Evolutionary conservation across 331 rosid species (phyloP), one percentile per base, ranked within the genome.

Genomic region (Cydonia oblonga): DNA sequence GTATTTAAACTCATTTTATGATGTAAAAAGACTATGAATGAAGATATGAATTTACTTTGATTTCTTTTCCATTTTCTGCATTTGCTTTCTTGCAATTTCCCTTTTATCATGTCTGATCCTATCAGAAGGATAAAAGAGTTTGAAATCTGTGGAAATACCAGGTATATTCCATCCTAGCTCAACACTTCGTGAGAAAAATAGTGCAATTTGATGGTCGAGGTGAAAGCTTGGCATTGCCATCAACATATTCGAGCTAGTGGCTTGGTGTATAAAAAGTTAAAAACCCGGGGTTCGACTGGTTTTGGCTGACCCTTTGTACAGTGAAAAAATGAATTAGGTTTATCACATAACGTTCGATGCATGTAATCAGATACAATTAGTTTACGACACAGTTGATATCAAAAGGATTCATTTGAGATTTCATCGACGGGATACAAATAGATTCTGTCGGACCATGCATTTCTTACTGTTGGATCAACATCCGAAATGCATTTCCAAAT

Each of bases 381-480:
- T 14, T n/a, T 53, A 19, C 11, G 23, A 18, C 52, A 16, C 65
- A 57, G 33, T 10, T 13, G 64, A 16, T 24, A 6, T 84, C 80
- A 74, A 72, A 42, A 35, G 60, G 71, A 63, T 28, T 54, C 70
- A 2, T 72, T 24, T 63, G 86, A 78, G 35, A 71, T 68, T 30
- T 75, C 74, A 66, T 78, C 73, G 59, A 83, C 46, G 12, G 96
- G 91, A 79, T 85, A 92, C 75, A 74, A 24, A 79, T 83, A 81
- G 80, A 86, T 86, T 81, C 82, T 85, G 72, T 92, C 89, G 4
- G 90, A 85, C 92, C 96, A 87, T 63, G 88, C 85, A 78, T 62
- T 79, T 60, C 13, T 16, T 29, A 65, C 75, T 14, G 61, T 67
- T 18, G 73, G 46, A 46, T 75, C 70, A 11, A 72, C 24, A 23